Base-by-base conservation (phyloP, 2,329 filamentous ascomycete species). In the Aureobasidium zeae region DNA sequence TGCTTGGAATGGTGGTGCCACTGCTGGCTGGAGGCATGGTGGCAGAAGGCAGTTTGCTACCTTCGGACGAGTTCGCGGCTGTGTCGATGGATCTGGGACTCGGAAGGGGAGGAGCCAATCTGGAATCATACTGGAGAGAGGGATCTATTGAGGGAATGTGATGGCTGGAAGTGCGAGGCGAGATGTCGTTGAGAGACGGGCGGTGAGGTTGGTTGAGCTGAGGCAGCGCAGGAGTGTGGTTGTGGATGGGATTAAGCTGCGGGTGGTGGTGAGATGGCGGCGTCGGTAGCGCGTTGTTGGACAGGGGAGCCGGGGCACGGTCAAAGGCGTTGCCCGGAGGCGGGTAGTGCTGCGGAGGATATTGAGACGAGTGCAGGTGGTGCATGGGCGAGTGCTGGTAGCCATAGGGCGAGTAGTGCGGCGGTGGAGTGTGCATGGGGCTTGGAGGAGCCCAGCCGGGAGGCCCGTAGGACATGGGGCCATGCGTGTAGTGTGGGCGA, bases 1-100 rank as follows among this genome's bases (percentile, higher is more conserved):
- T 75, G 50, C 70, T 73, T 7, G 76, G 76, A 20, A 78, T 74
- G 13, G 58, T 62, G 21, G 59, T 57, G 13, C 53, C 56, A 16
- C 57, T 57, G 22, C 50, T 57, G 26, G 25, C 46, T 26, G 41
- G 39, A 11, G 35, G 47, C 22, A 43, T 22, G 20, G 39, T 26
- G 5, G 39, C 39, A 15, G 39, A 10, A 26, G 39, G 39, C 15
- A 34, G 13, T 13, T 37, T 25, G 25, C 41, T 21, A 35, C 12
- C 20, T 30, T 39, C 41, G 7, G 13, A 22, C 8, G 33, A 11
- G 21, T 35, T 35, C 5, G 44, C 6, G 8, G 21, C 20, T 25
- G 31, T 25, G 30, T 26, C 36, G 43, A 29, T 32, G n/a, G 30
- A 44, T 28, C 28, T 47, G 48, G 34, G 36, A 19, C 24, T 28